A percentile compares a stretch with the other conserved stretches of the same genome.
Conservation (phyloP, 148 eudicot genomes). For the Camellia sinensis region DNA sequence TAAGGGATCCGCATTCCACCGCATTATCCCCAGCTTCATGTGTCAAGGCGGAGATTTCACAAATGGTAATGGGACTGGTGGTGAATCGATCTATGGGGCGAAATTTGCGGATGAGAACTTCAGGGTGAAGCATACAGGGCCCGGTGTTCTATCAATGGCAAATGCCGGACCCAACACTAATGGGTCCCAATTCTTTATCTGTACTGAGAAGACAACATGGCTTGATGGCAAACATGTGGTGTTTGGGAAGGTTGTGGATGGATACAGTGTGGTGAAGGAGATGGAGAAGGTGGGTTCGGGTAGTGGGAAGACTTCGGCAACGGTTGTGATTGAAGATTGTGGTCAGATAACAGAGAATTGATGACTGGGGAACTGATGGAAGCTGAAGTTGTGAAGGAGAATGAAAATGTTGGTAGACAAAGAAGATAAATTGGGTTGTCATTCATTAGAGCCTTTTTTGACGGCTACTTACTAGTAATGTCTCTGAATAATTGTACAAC, state of each 20-base stretch:
- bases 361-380: neutral
- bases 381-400: too few species aligned
- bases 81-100: conserved; percentile 76
- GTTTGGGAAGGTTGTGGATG: conserved; percentile 66
- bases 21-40: conserved; percentile 82
- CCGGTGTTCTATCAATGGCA: conserved; percentile 56
- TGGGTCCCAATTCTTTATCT: conserved; percentile 55
- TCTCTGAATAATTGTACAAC: too few species aligned
- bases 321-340: conserved; percentile 54
- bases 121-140: conserved; percentile 45
- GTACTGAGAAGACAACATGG: conserved; percentile 49
- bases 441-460: too few species aligned
- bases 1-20: conserved; percentile 81
- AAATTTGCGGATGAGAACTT: conserved; percentile 81
- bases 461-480: too few species aligned
- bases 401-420: neutral
- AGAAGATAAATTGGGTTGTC: neutral
- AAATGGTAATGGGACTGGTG: conserved; percentile 78
- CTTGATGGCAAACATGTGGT: conserved; percentile 66
- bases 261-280: conserved; percentile 49
- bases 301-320: conserved; percentile 26
- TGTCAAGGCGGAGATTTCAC: conserved; percentile 98
- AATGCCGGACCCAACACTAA: conserved; percentile 55
- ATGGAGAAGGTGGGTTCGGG: conserved; percentile 54
- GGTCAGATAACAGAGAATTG: conserved; percentile 42